Base-by-base conservation (phyloP, 768 basidiomycete species). In the Lactarius hatsudake region DNA sequence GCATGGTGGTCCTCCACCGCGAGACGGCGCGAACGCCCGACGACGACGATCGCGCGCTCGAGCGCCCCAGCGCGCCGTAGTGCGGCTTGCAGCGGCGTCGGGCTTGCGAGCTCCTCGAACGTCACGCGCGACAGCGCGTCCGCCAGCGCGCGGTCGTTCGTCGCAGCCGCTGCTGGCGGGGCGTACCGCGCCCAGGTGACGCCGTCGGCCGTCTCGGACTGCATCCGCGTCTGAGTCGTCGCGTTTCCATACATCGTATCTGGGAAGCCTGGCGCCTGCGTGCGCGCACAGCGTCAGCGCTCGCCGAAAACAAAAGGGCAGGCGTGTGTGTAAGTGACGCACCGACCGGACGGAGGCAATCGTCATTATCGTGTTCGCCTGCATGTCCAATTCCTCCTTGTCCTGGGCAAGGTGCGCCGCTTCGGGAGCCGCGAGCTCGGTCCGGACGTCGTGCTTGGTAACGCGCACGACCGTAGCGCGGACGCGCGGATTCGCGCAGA, bases 191-290 rank as follows among this genome's bases (percentile, higher is more conserved):
- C 77, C 93, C 94, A 96, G 0, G 82, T 75, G 59, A 94, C 79
- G 69, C 87, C 86, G 74, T 98, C 96, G 0, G 94, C 94, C 0
- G 89, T 93, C 62, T 92, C 89, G 0, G 91, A 94, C 67, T 89
- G 87, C 68, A 96, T 72, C 6, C 83, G 83, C 28, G 81, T 86
- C 69, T 89, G 84, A 0, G 90, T 89, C 58, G 81, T 85, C 2
- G 78, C 78, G 56, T 84, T 81, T 0, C 85, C 88, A 68, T 94
- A 93, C 13, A 89, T 79, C 0, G 91, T 92, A 73, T 93, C 91
- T 0, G 84, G 83, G 71, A 85, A 81, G 3, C 77, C 82, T 6
- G 79, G 73, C 48, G 75, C 75, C 36, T 38, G 5, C 36, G 12
- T 7, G 36, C 7, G 36, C 36, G 36, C 12, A 12, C 4, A 38